Evolutionary conservation across 2,329 filamentous ascomycete genomes (phyloP).

Genomic region (Aspergillus hiratsukae): DNA sequence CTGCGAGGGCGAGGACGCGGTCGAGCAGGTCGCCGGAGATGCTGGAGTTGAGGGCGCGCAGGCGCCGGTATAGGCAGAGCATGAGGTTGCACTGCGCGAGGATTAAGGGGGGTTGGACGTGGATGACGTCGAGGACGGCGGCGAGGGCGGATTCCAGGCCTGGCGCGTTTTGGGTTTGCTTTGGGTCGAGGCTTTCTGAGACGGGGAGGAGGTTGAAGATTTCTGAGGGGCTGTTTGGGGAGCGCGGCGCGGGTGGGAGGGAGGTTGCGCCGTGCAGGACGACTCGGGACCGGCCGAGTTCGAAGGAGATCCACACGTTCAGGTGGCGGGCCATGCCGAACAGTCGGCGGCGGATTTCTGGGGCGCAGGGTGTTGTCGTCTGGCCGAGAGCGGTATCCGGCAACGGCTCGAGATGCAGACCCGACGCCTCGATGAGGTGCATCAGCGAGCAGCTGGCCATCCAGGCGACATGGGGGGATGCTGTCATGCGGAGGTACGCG

Average conservation of each 20-base stretch:
- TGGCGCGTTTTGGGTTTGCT: constrained; percentile 37
- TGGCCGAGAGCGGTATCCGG: constrained; percentile 13
- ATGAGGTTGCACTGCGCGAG: constrained; percentile 53
- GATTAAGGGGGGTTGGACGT: constrained; percentile 42
- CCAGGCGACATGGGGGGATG: constrained; percentile 50
- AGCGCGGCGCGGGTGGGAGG: constrained; percentile 35
- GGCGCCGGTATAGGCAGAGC: constrained; percentile 52
- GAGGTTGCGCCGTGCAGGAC: constrained; percentile 45
- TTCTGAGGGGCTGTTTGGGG: constrained; percentile 45
- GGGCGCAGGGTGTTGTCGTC: constrained; percentile 15
- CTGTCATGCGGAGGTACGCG: constrained; percentile 51
- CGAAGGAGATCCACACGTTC: constrained; percentile 58
- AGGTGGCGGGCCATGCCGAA: constrained; percentile 53
- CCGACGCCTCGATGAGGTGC: constrained; percentile 55
- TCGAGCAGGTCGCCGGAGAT: constrained; percentile 43
- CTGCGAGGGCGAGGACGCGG: constrained; percentile 44
- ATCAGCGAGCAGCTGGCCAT: constrained; percentile 55
- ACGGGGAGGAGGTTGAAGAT: constrained; percentile 51
- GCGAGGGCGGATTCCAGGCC: constrained; percentile 44
- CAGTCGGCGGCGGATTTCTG: constrained; percentile 42
- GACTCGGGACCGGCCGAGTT: constrained; percentile 53
- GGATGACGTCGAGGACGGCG: constrained; percentile 38
- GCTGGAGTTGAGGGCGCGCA: constrained; percentile 48
- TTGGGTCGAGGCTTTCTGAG: constrained; percentile 52
- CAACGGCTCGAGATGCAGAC: constrained; percentile 28